phyloP scores from a whole-genome alignment of 208 protist species.

The Trypanosoma avium region DNA sequence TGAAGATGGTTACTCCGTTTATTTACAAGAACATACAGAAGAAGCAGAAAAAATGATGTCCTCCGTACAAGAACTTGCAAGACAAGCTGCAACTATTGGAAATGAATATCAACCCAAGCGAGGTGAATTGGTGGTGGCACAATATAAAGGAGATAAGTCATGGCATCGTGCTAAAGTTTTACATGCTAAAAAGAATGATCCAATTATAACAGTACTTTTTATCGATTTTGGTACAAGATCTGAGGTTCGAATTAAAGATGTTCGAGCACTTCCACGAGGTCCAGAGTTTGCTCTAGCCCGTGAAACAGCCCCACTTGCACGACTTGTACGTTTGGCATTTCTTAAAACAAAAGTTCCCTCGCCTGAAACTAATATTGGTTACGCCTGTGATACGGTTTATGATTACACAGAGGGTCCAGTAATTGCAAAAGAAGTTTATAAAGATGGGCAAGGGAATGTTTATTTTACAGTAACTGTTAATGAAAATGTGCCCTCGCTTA shows the following conservation, averaged over 20 bases:
- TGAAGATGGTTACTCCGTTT: slow-evolving; percentile 74
- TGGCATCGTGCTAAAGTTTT: slow-evolving; percentile 83
- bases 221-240: slow-evolving; percentile 88
- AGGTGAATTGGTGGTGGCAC: slow-evolving; percentile 70
- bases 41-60: slow-evolving; percentile 40
- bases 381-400: slow-evolving; percentile 52
- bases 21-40: slow-evolving; percentile 55
- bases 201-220: slow-evolving; percentile 66
- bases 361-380: slow-evolving; percentile 34
- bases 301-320: slow-evolving; percentile 64
- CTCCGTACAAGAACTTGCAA: slow-evolving; percentile 60
- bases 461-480: slow-evolving; percentile 75
- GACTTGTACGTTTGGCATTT: slow-evolving; percentile 67
- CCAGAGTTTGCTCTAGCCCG: slow-evolving; percentile 72
- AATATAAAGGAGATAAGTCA: slow-evolving; percentile 72
- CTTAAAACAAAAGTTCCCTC: slow-evolving; percentile 49
- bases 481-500: slow-evolving; percentile 67
- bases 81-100: slow-evolving; percentile 35
- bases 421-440: slow-evolving; percentile 78
- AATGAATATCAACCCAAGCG: slow-evolving; percentile 45
- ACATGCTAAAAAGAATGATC: slow-evolving; percentile 35
- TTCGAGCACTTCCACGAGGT: slow-evolving; percentile 66
- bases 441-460: slow-evolving; percentile 41
- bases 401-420: slow-evolving; percentile 76
- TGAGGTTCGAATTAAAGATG: slow-evolving; percentile 42